A percentile compares a stretch with the other conserved stretches of the same genome.
Evolutionary conservation across 805 yeast species (phyloP).

Genomic region (Ogataea nakhonphanomensis): DNA sequence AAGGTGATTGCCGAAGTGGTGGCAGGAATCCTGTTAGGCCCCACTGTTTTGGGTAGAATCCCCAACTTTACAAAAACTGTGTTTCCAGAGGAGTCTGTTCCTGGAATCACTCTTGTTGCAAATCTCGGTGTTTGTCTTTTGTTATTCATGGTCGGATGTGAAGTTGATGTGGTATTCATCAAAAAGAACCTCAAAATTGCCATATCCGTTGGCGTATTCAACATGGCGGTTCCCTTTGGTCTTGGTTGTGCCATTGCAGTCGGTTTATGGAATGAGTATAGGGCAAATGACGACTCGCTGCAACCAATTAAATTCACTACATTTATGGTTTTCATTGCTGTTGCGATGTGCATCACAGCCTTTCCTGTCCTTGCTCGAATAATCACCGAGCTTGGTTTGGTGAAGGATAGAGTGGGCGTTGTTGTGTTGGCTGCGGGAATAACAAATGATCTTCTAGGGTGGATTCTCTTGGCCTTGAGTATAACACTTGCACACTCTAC

Average conservation of each 20-base stretch:
- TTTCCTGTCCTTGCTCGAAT: conserved; percentile 82
- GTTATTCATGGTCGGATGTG: conserved; percentile 74
- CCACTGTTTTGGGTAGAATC: conserved; percentile 68
- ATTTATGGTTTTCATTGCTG: conserved; percentile 76
- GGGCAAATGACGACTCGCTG: conserved; percentile 32
- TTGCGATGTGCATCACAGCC: conserved; percentile 81
- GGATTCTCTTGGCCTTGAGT: conserved; percentile 74
- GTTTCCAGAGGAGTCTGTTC: conserved; percentile 61
- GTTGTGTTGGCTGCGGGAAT: conserved; percentile 82
- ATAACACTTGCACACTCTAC: conserved; percentile 75
- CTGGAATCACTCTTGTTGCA: conserved; percentile 64
- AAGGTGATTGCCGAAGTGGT: conserved; percentile 79
- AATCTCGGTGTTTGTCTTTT: conserved; percentile 73
- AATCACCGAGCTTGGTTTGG: conserved; percentile 64
- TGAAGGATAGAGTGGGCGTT: conserved; percentile 68
- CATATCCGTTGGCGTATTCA: conserved; percentile 61
- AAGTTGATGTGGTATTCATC: conserved; percentile 68
- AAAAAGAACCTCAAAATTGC: conserved; percentile 60
- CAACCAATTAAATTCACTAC: conserved; percentile 58
- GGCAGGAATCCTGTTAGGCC: conserved; percentile 72
- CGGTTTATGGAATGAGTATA: conserved; percentile 61
- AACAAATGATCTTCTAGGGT: conserved; percentile 73
- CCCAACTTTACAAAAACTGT: conserved; percentile 63
- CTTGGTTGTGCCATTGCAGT: conserved; percentile 69
- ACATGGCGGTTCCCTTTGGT: conserved; percentile 78